phyloP scores from a whole-genome alignment of 1,139 yeast genomes.

The Lodderomyces beijingensis region DNA sequence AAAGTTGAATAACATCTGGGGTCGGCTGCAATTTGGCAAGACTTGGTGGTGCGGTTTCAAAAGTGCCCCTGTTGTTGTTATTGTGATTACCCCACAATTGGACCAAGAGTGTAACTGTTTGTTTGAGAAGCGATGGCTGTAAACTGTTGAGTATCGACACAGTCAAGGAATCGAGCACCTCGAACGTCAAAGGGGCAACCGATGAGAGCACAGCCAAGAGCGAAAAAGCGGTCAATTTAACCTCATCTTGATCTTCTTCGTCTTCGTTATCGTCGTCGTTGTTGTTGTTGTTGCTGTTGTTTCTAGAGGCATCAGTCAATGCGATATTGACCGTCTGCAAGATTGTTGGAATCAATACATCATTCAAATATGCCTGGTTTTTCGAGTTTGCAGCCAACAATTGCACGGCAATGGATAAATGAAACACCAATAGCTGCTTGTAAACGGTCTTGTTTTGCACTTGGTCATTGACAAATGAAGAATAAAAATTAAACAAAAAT shows the following conservation, averaged over 20 bases:
- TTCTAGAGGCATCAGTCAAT: conserved; percentile 22
- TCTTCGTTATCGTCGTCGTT: no score
- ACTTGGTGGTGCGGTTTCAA: conserved; percentile 1
- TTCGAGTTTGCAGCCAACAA: conserved; percentile 36
- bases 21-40: background rate
- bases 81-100: conserved; percentile 32
- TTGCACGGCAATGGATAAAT: conserved; percentile 72
- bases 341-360: conserved; percentile 45
- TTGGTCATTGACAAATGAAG: conserved; percentile 53
- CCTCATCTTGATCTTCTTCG: no score
- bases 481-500: conserved; percentile 63
- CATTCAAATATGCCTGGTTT: conserved; percentile 26
- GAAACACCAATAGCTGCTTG: conserved; percentile 72
- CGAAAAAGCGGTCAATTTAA: conserved; percentile 81
- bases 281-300: no score
- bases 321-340: conserved; percentile 55
- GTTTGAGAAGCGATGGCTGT: conserved; percentile 19
- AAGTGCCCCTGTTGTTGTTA: background rate
- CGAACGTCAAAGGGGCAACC: conserved; percentile 62
- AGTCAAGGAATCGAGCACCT: conserved; percentile 64
- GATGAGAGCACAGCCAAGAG: conserved; percentile 73
- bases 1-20: background rate
- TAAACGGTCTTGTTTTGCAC: conserved; percentile 55
- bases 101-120: conserved; percentile 38
- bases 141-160: conserved; percentile 48